Base-by-base conservation (phyloP, 495 filamentous ascomycete genomes). In the Trichoderma erinaceum region DNA sequence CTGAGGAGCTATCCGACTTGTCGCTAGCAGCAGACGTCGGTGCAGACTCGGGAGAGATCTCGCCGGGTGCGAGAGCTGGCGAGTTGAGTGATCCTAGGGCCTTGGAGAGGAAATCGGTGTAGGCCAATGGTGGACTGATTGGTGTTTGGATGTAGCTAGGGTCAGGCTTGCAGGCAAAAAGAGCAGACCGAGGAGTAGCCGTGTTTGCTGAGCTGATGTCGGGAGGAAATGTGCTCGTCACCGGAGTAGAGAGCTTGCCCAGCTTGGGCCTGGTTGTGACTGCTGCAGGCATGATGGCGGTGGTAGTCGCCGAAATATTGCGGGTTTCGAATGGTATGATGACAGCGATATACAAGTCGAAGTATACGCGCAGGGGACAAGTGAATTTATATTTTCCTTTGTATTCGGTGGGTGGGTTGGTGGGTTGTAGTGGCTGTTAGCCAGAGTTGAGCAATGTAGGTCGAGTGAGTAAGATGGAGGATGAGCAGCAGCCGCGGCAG, bases 111-210 rank as follows among this genome's bases (percentile, higher is more conserved):
- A 97, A 98, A 71, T 98, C 91, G 52, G 92, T 90, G 74, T 98
- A 98, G 66, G 94, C 92, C 5, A 84, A 81, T 3, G 94, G 94
- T 35, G 94, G 93, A n/a, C 90, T 95, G 78, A 98, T 96, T 63
- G 93, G 94, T 3, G 93, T 97, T 73, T 82, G 82, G 66, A 78
- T 78, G 38, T 79, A 73, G 63, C 76, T 76, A 32, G 78, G 73
- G 71, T 69, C 75, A 11, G 71, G 25, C 70, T 76, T 76, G 67
- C 75, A 43, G 43, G 67, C 29, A 23, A 68, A 61, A 27, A 43
- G 16, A 41, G 67, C 67, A 35, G 67, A 68, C 27, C 35, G 23
- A 13, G 67, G 67, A 65, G 65, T 68, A 72, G 70, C 32, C 66
- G 65, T 67, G 73, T 68, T 43, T 7, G 73, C 70, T 67, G 82